Evolutionary conservation across 208 protist species (phyloP).

Genomic region (Leishmania braziliensis): DNA sequence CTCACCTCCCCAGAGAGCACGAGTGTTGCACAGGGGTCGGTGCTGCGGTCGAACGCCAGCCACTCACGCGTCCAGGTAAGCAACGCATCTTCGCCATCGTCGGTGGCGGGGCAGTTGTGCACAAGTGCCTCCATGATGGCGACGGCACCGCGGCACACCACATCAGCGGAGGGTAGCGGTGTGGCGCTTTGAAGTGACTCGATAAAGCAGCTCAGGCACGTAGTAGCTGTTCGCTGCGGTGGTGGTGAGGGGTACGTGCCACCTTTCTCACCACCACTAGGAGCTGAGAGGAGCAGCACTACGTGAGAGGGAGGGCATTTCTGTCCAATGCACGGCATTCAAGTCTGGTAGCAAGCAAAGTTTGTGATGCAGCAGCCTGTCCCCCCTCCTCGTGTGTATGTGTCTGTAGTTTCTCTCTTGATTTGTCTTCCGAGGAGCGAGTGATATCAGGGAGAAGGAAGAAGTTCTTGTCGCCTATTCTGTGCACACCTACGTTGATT

Average conservation of each 20-base stretch:
- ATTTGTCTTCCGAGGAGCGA: not conserved
- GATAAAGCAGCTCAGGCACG: slow-evolving; percentile 15
- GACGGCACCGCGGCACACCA: slow-evolving; percentile 1
- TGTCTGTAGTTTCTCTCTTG: not conserved
- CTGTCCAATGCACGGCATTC: not conserved
- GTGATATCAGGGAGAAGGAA: not conserved
- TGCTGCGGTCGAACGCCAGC: not conserved
- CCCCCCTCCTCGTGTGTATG: not conserved
- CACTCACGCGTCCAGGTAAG: not conserved
- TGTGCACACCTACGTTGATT: not conserved
- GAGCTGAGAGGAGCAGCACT: not conserved
- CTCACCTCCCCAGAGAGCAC: not conserved
- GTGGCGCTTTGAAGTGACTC: not conserved
- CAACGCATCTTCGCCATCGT: not conserved
- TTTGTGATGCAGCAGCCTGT: not conserved
- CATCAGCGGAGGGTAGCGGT: not conserved
- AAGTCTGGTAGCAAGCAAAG: not conserved
- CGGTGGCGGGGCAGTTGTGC: slow-evolving; percentile 1
- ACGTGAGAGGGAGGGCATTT: slow-evolving; percentile 3
- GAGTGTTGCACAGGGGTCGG: not conserved
- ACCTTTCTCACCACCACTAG: not conserved
- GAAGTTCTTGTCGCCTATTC: not conserved
- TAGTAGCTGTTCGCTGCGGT: not conserved
- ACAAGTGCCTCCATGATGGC: slow-evolving; percentile 15
- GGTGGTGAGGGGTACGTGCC: not conserved